These are phyloP conservation scores for Neurospora sublineolata DNA, from an alignment of 495 filamentous ascomycete genomes.

Conservation along the genomic window DNA sequence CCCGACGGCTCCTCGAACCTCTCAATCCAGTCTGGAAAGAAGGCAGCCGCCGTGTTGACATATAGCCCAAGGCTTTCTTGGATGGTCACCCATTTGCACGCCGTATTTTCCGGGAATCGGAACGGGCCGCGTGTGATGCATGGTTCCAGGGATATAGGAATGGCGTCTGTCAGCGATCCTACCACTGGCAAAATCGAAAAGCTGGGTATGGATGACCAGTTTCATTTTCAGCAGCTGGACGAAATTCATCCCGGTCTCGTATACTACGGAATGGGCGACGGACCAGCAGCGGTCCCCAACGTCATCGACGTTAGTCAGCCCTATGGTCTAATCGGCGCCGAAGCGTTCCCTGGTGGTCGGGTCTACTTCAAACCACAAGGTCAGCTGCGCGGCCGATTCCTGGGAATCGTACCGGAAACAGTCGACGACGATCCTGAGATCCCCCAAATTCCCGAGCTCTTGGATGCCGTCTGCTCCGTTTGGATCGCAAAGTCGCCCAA, in stretches of 20 bases:
- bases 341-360: conserved; percentile 71
- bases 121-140: conserved; percentile 69
- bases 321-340: conserved; percentile 73
- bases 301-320: conserved; percentile 79
- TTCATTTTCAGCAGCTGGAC: conserved; percentile 60
- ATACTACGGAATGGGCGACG: conserved; percentile 68
- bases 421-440: conserved; percentile 49
- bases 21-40: conserved; percentile 42
- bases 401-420: conserved; percentile 41
- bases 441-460: conserved; percentile 51
- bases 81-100: conserved; percentile 65
- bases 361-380: conserved; percentile 61
- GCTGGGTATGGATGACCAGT: conserved; percentile 70
- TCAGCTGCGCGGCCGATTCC: conserved; percentile 70
- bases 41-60: conserved; percentile 47
- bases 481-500: conserved; percentile 83
- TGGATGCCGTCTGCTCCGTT: conserved; percentile 57
- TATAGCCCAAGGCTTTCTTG: conserved; percentile 72
- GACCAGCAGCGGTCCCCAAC: conserved; percentile 65
- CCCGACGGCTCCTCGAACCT: conserved; percentile 31
- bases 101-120: conserved; percentile 54
- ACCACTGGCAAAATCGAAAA: conserved; percentile 65
- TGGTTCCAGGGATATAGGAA: conserved; percentile 62
- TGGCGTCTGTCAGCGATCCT: conserved; percentile 64
- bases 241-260: conserved; percentile 61